A percentile compares a stretch with the other conserved stretches of the same genome.
phyloP scores from a whole-genome alignment of 2,329 filamentous ascomycete species.

The Alternaria arbusti region DNA sequence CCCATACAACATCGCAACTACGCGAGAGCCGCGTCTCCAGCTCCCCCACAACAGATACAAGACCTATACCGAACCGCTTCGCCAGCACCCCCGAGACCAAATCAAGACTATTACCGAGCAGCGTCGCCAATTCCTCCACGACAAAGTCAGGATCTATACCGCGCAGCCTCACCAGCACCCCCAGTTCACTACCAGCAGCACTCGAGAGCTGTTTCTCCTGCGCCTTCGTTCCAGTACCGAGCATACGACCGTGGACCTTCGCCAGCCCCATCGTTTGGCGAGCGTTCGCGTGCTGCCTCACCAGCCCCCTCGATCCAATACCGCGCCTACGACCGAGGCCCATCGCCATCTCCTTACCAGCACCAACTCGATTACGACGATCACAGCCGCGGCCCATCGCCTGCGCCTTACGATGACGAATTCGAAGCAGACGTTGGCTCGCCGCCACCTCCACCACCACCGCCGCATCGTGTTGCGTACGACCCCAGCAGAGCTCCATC shows the following conservation, averaged over 20 bases:
- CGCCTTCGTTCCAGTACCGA: slow-evolving; percentile 32
- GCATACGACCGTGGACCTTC: slow-evolving; percentile 36
- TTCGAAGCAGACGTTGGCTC: slow-evolving; percentile 52
- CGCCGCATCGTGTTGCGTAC: slow-evolving; percentile 71
- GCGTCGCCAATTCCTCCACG: slow-evolving; percentile 31
- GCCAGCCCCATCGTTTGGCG: slow-evolving; percentile 39
- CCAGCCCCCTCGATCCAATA: slow-evolving; percentile 47
- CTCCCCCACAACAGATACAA: slow-evolving; percentile 34
- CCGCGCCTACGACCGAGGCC: slow-evolving; percentile 46
- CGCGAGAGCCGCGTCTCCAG: slow-evolving; percentile 35
- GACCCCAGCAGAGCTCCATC: slow-evolving; percentile 51
- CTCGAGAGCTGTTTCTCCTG: slow-evolving; percentile 43
- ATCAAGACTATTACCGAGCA: slow-evolving; percentile 16
- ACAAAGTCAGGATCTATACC: neutral
- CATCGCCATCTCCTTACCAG: slow-evolving; percentile 49
- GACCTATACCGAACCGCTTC: slow-evolving; percentile 33
- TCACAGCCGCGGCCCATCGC: slow-evolving; percentile 33
- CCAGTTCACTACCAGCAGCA: slow-evolving; percentile 29
- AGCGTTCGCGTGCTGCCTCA: slow-evolving; percentile 35
- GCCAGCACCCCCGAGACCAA: slow-evolving; percentile 8
- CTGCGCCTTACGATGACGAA: slow-evolving; percentile 39
- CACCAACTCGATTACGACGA: slow-evolving; percentile 22
- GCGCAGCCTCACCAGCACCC: slow-evolving; percentile 35
- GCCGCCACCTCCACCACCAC: slow-evolving; percentile 84
- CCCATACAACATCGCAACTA: slow-evolving; percentile 33